Percentiles rank a stretch among this genome's conserved stretches.
Conservation (phyloP, 768 basidiomycete genomes). For the Mycena sanguinolenta region DNA sequence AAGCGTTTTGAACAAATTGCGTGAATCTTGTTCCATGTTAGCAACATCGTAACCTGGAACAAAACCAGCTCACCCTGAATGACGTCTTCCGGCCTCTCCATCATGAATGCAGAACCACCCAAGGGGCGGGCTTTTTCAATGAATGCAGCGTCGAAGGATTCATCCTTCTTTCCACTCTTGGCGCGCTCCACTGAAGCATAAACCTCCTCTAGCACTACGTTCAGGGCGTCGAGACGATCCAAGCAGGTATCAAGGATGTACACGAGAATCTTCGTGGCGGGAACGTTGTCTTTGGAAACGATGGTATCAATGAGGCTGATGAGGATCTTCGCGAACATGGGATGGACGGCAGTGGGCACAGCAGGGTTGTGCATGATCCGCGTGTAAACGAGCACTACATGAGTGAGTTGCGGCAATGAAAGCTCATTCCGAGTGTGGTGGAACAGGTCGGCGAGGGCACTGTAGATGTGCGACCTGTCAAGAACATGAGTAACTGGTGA, state of each 20-base stretch:
- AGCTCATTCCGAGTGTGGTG: conserved; percentile 92
- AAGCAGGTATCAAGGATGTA: conserved; percentile 87
- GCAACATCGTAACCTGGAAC: conserved; percentile 14
- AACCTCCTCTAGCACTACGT: conserved; percentile 71
- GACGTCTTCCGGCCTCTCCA: conserved; percentile 87
- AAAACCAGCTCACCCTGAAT: conserved; percentile 71
- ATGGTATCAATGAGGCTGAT: conserved; percentile 90
- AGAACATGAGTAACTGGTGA: conserved; percentile 29
- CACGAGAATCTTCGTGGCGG: conserved; percentile 74
- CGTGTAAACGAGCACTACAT: conserved; percentile 87
- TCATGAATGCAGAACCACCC: conserved; percentile 79
- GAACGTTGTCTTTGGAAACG: conserved; percentile 76
- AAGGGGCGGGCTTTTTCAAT: conserved; percentile 92
- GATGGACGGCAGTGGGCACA: conserved; percentile 84
- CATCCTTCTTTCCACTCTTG: conserved; percentile 60
- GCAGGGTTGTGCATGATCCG: conserved; percentile 91
- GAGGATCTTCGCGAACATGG: conserved; percentile 93
- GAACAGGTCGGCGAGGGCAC: conserved; percentile 91
- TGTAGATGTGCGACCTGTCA: conserved; percentile 82
- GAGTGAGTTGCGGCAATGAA: conserved; percentile 78
- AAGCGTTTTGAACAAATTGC: conserved; percentile 88
- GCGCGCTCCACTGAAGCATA: conserved; percentile 60
- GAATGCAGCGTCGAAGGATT: conserved; percentile 65
- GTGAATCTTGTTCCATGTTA: conserved; percentile 72
- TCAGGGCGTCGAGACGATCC: conserved; percentile 87